Conservation (phyloP, 805 yeast genomes). For the Candida coquimbonensis region DNA sequence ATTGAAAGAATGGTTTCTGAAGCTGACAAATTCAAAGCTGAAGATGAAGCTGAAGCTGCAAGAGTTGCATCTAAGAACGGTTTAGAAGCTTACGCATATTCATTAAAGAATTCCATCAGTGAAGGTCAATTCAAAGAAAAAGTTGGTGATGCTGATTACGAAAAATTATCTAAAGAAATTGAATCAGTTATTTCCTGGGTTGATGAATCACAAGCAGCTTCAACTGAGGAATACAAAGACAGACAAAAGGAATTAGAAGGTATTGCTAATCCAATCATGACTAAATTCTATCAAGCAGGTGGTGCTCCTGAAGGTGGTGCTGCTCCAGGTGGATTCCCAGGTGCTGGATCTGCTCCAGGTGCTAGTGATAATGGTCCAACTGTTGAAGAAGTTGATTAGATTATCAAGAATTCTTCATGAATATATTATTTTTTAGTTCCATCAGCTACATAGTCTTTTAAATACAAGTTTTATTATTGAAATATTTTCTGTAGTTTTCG, state of each 20-base stretch:
- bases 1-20: conserved; percentile 96
- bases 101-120: conserved; percentile 74
- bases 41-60: conserved; percentile 89
- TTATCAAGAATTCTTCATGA: not conserved
- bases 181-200: conserved; percentile 86
- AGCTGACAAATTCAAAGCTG: conserved; percentile 97
- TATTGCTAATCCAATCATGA: conserved; percentile 93
- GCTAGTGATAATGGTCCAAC: conserved; percentile 55
- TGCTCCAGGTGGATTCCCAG: conserved; percentile 59
- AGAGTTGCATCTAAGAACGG: conserved; percentile 94
- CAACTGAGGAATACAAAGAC: conserved; percentile 88
- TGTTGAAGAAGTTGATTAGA: conserved; percentile 71
- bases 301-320: conserved; percentile 75
- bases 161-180: conserved; percentile 73
- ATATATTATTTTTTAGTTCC: not conserved
- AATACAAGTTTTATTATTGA: no score
- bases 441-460: not conserved
- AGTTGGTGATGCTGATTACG: conserved; percentile 64
- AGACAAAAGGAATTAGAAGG: conserved; percentile 96
- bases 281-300: conserved; percentile 86
- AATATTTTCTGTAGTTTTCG: no score
- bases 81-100: conserved; percentile 92
- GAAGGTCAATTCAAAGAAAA: conserved; percentile 76
- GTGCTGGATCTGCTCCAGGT: conserved; percentile 46
- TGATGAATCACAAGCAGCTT: conserved; percentile 86